Percentiles rank a stretch among this genome's conserved stretches.
phyloP scores from a whole-genome alignment of 148 eudicot species.

The Amaranthus palmeri region DNA sequence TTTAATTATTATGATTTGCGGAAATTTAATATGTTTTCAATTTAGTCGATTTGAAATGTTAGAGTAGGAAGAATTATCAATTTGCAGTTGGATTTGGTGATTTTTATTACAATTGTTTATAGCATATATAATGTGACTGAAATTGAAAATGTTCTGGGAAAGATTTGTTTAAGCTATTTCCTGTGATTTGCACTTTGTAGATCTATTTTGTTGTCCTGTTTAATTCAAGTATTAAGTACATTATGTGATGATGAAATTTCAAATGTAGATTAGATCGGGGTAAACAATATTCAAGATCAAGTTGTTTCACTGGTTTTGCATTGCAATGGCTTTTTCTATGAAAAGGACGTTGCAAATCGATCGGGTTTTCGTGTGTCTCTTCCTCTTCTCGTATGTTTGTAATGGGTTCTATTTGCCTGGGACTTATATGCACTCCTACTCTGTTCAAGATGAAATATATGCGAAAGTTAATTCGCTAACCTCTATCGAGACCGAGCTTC shows the following conservation, averaged over 20 bases:
- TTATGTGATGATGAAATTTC: background rate
- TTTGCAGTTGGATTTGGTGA: too few species aligned
- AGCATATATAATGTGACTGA: background rate
- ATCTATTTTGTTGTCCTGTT: conserved; percentile 2
- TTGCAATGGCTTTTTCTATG: conserved; percentile 18
- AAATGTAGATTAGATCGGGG: conserved; percentile 14
- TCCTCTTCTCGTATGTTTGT: conserved; percentile 33
- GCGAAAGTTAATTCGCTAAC: conserved; percentile 74
- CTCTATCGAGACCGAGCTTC: conserved; percentile 70
- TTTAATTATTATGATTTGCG: background rate
- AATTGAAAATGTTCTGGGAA: background rate
- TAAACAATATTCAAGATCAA: background rate
- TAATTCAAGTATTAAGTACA: background rate
- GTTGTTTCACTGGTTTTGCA: background rate
- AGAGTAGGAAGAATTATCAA: too few species aligned
- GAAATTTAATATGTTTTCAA: background rate
- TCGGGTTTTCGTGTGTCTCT: conserved; percentile 25
- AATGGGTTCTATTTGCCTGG: conserved; percentile 69
- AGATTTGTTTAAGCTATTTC: background rate
- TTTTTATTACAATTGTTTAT: too few species aligned
- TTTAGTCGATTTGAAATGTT: background rate
- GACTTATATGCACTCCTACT: conserved; percentile 60
- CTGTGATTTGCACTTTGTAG: background rate
- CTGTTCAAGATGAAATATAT: conserved; percentile 36
- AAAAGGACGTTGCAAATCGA: conserved; percentile 11